These are phyloP conservation scores for Claviceps monticola DNA, from an alignment of 2,329 filamentous ascomycete genomes.

Conservation along the genomic window DNA sequence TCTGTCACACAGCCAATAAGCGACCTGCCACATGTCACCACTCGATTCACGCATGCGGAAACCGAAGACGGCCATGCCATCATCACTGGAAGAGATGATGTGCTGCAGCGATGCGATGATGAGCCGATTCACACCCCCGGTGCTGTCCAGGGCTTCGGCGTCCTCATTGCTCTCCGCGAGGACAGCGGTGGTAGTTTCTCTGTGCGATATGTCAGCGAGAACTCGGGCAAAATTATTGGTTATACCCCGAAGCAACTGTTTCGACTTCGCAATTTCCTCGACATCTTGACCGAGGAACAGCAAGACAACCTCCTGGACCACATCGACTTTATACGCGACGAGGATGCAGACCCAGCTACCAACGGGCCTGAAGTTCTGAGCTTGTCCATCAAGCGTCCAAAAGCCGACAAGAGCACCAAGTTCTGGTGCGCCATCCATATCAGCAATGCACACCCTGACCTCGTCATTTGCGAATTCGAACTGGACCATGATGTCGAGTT, in stretches of 20 bases:
- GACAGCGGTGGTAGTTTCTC: constrained; percentile 52
- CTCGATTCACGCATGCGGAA: constrained; percentile 64
- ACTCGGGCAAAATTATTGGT: constrained; percentile 60
- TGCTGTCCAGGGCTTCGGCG: constrained; percentile 66
- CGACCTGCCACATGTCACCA: constrained; percentile 43
- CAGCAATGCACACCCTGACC: constrained; percentile 49
- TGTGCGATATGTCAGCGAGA: constrained; percentile 69
- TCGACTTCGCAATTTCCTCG: constrained; percentile 58
- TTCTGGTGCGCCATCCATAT: constrained; percentile 83
- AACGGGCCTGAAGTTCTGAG: constrained; percentile 83
- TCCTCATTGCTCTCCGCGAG: constrained; percentile 61
- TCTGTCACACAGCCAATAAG: constrained; percentile 12
- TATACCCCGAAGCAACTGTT: constrained; percentile 69
- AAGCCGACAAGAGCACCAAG: constrained; percentile 42
- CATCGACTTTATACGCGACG: constrained; percentile 75
- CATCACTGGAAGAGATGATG: constrained; percentile 64
- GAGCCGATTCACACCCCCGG: constrained; percentile 84
- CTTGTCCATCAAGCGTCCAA: constrained; percentile 51
- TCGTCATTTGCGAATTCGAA: constrained; percentile 82
- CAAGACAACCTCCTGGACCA: constrained; percentile 74
- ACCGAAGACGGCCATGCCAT: constrained; percentile 70
- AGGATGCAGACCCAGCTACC: constrained; percentile 57
- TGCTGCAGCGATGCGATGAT: constrained; percentile 71
- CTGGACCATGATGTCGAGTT: constrained; percentile 60
- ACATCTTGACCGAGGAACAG: constrained; percentile 73